Base-by-base conservation (phyloP, 345 rosid genomes). In the Rhodamnia rubescens region DNA sequence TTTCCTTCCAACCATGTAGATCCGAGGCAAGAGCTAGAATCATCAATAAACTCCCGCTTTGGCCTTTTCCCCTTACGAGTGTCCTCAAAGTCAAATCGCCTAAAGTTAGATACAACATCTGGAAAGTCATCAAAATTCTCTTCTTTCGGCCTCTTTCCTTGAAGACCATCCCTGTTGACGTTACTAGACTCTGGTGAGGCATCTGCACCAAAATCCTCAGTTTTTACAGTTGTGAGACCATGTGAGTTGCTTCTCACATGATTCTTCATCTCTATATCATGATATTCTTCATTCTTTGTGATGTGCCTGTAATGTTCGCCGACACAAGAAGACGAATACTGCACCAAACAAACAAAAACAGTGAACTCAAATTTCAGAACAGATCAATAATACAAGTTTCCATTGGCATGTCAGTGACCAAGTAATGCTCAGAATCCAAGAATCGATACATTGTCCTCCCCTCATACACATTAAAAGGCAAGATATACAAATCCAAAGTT, bases 111-210 rank as follows among this genome's bases (percentile, higher is more conserved):
- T 61, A 53, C 22, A 61, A 74, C 87, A 78, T 83, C 88, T 84
- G 86, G 82, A 86, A 52, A 82, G 74, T 90, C 89, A 84, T 86
- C 86, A 15, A 64, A 83, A 84, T 86, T 58, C 88, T 92, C 96
- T 87, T 95, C 92, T 90, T 93, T 97, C 57, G 91, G 93, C 85
- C 94, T 91, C 90, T 95, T 97, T 85, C 95, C 94, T 86, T 87
- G 90, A 40, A 82, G 89, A 88, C 87, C 85, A 85, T 92, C 92
- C 69, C 32, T 11, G 57, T 82, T 87, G 40, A 27, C 59, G 85
- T 80, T 82, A 29, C 86, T 84, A 21, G 87, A 53, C 50, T 42
- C 86, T 26, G 86, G 52, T 2, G 83, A 36, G 56, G 83, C 83
- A 86, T 88, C 88, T 86, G 89, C 88, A 85, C 75, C 84, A 56